Evolutionary conservation across 1,284 basidiomycete genomes (phyloP).

Genomic region (Schizophyllum amplum): DNA sequence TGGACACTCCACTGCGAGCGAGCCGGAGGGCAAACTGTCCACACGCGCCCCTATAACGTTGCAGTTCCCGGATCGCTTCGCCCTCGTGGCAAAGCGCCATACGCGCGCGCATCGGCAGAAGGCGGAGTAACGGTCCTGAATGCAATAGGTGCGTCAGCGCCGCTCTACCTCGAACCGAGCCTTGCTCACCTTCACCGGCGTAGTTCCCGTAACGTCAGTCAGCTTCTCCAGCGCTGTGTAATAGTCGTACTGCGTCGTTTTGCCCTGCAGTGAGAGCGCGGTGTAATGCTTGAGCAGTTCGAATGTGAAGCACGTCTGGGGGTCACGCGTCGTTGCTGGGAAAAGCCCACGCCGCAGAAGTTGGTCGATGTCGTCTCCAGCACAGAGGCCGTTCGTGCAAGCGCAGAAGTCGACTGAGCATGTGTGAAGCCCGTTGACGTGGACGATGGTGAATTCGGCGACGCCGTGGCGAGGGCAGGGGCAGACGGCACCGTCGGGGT

Average conservation of each 20-base stretch:
- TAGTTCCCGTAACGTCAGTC: constrained; percentile 12
- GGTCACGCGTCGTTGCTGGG: constrained; percentile 13
- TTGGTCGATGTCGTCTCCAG: constrained; percentile 4
- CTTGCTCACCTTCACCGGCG: neutral
- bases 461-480: neutral
- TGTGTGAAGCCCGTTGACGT: constrained; percentile 8
- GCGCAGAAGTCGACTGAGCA: constrained; percentile 8
- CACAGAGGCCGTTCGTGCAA: constrained; percentile 1
- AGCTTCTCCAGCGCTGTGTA: constrained; percentile 13
- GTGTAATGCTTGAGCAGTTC: constrained; percentile 13
- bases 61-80: constrained; percentile 18
- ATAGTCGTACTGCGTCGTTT: constrained; percentile 14
- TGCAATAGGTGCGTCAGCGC: neutral
- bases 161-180: neutral
- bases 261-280: constrained; percentile 13
- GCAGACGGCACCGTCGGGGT: constrained; percentile 3
- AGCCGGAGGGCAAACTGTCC: constrained; percentile 9
- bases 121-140: constrained; percentile 18
- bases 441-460: constrained; percentile 9
- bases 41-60: constrained; percentile 11
- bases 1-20: constrained; percentile 20
- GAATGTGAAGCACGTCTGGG: constrained; percentile 16
- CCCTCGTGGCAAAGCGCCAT: constrained; percentile 20
- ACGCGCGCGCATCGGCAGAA: constrained; percentile 17
- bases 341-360: constrained; percentile 11